phyloP scores from a whole-genome alignment of 148 eudicot genomes.

The Persicaria tinctoria region DNA sequence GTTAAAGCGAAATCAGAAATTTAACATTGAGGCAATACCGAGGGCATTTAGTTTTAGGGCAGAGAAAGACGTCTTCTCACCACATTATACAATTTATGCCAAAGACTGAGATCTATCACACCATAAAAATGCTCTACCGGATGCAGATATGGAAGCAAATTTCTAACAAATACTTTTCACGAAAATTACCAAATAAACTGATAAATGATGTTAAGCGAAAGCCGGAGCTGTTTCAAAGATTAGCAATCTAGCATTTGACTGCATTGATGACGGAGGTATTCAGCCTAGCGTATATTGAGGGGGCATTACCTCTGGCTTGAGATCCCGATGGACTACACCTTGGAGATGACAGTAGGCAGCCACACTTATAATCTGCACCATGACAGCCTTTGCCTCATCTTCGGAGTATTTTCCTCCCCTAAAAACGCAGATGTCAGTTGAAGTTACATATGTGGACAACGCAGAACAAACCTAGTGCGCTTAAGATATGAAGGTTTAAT shows the following conservation, averaged over 20 bases:
- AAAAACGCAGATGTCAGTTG: constrained; percentile 12
- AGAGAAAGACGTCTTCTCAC: no score
- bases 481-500: not conserved
- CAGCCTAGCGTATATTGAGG: not conserved
- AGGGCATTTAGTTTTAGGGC: no score
- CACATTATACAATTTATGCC: no score
- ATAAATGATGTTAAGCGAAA: not conserved
- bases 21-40: no score
- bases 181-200: not conserved
- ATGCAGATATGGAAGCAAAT: no score
- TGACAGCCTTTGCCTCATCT: constrained; percentile 83
- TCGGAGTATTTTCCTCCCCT: constrained; percentile 96
- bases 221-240: not conserved
- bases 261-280: not conserved
- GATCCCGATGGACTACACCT: constrained; percentile 96
- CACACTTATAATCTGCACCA: constrained; percentile 87
- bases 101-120: no score
- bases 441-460: not conserved
- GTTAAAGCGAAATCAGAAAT: no score
- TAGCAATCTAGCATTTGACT: not conserved
- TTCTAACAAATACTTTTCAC: no score
- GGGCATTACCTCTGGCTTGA: constrained; percentile 79
- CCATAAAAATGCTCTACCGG: no score
- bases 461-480: not conserved
- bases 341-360: constrained; percentile 91